Evolutionary conservation across 2,329 filamentous ascomycete species (phyloP), one percentile per base, ranked within the genome.

Genomic region (Onygenales sp.): DNA sequence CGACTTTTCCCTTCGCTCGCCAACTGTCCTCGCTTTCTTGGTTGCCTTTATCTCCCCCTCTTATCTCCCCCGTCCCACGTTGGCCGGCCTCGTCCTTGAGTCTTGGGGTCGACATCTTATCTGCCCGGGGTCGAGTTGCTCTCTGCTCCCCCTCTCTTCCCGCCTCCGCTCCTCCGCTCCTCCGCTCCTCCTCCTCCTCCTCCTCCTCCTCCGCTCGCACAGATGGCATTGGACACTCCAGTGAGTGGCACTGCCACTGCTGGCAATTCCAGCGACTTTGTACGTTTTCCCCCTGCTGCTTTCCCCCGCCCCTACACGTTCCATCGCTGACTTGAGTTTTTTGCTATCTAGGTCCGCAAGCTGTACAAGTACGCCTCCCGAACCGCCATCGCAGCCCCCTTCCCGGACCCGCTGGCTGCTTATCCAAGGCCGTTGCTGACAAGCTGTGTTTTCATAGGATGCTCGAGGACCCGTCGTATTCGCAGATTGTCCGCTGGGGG

Each of bases 211-310:
- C 42, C 36, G 51, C 46, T 58, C 58, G 5, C 14, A 45, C 50
- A 36, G 36, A 44, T 45, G 17, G 53, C 54, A 33, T 56, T 59
- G 56, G 58, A 58, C 5, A 51, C 51, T 8, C 54, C 50, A 27
- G 38, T 45, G 27, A 52, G 48, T 36, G 52, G 56, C 35, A 38
- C 44, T 50, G 43, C 51, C 43, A 72, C 74, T 64, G 77, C 82
- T 66, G 93, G 87, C 73, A 95, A 89, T 76, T 94, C 90, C 58
- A 95, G 90, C 79, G 90, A 95, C 76, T 95, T 95, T 80, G 90
- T 95, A 77, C 78, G 87, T 86, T 55, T 54, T 53, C 46, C 60
- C 56, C 57, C 52, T 47, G 11, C 21, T 21, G 44, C 9, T 46
- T 8, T 13, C 5, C 54, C 44, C 39, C 50, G 67, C 59, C 46